These are phyloP conservation scores for Strobilomyces dryophilus DNA, from an alignment of 768 basidiomycete species.

Conservation along the genomic window DNA sequence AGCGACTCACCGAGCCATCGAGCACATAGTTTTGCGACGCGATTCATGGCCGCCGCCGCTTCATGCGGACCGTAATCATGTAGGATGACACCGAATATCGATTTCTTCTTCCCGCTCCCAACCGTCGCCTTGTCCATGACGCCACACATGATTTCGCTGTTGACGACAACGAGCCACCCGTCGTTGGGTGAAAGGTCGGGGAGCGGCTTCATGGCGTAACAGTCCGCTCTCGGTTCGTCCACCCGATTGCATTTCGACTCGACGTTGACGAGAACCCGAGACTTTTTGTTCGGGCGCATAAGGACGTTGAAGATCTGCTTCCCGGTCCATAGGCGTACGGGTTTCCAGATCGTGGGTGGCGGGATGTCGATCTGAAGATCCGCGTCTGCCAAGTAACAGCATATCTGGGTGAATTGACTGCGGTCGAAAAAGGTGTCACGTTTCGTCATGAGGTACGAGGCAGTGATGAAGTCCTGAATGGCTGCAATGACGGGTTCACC, in stretches of 20 bases:
- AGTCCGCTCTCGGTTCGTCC: constrained; percentile 66
- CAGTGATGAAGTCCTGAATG: constrained; percentile 99
- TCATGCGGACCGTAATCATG: constrained; percentile 95
- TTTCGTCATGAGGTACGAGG: constrained; percentile 90
- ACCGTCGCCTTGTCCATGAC: constrained; percentile 98
- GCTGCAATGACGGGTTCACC: constrained; percentile 99
- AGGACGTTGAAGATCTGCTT: constrained; percentile 98
- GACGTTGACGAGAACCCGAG: constrained; percentile 86
- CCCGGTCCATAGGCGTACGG: constrained; percentile 91
- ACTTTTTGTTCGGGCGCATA: constrained; percentile 88
- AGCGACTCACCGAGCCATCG: constrained; percentile 76
- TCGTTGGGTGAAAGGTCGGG: constrained; percentile 94
- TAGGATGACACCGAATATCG: constrained; percentile 96
- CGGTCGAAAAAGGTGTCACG: constrained; percentile 93
- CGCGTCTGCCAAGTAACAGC: constrained; percentile 91
- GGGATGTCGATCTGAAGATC: constrained; percentile 92
- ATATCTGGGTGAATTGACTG: constrained; percentile 93
- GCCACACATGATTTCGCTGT: constrained; percentile 99
- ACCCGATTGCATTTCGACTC: constrained; percentile 94
- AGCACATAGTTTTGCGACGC: constrained; percentile 92
- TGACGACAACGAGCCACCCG: constrained; percentile 94
- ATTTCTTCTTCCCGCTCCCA: constrained; percentile 98
- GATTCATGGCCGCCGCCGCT: constrained; percentile 93
- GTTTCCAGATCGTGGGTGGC: constrained; percentile 92
- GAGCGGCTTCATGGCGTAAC: constrained; percentile 60